Conservation (phyloP, 306 rosid species). For the Glycyrrhiza uralensis region DNA sequence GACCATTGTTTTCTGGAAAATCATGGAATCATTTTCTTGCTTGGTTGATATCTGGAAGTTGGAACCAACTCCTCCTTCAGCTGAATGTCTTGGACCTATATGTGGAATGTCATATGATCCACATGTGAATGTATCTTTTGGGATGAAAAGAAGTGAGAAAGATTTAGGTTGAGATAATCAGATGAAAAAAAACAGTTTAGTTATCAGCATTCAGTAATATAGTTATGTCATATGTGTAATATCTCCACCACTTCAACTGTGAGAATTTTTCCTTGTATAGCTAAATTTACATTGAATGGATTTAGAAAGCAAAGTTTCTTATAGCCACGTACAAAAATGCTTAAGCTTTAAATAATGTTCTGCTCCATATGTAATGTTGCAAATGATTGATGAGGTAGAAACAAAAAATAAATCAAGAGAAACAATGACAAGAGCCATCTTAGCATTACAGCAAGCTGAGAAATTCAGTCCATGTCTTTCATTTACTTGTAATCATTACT, state of each 20-base stretch:
- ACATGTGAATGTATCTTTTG: not conserved
- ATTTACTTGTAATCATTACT: not conserved
- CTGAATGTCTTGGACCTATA: not conserved
- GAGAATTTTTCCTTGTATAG: not conserved
- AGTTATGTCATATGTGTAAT: not conserved
- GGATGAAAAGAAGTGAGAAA: not conserved
- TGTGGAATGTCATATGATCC: not conserved
- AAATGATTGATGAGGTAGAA: not conserved
- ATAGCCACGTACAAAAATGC: not conserved
- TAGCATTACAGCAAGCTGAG: not conserved
- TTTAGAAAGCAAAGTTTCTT: not conserved
- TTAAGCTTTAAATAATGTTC: not conserved
- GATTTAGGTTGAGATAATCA: constrained; percentile 5
- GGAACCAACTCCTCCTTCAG: not conserved
- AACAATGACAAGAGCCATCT: not conserved
- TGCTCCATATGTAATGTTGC: not conserved
- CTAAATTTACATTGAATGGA: not conserved
- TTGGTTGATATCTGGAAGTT: not conserved
- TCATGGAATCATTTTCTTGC: not conserved
- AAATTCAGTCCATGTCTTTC: not conserved
- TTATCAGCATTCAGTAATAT: not conserved
- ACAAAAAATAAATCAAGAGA: not conserved
- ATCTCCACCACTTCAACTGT: not conserved
- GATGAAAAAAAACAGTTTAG: not conserved
- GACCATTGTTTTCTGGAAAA: not conserved